Base-by-base conservation (phyloP, 2,329 filamentous ascomycete genomes). In the Aspergillaceae sp. region DNA sequence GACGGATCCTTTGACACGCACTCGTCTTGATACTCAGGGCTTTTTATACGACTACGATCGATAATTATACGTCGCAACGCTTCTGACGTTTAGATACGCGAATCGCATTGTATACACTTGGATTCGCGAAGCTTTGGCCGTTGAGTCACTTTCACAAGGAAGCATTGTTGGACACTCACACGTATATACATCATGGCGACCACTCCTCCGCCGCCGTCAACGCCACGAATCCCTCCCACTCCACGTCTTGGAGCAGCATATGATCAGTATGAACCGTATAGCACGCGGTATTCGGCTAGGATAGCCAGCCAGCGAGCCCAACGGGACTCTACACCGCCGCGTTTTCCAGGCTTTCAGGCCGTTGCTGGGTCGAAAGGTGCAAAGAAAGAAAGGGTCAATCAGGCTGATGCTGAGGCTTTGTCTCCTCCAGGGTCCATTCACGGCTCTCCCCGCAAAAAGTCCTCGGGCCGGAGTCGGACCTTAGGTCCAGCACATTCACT, bases 161-260 rank as follows among this genome's bases (percentile, higher is more conserved):
- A 19, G 27, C 9, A 42, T 29, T 3, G 11, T 33, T 42, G 40
- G 40, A 42, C 9, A 29, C n/a, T n/a, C 34, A 43, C 32, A 9
- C n/a, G 11, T 32, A 30, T 37, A 33, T 43, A 27, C 29, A 46
- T n/a, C 43, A 73, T 72, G 69, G 65, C 69, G 44, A 65, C 69
- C 34, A 73, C 71, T 55, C 71, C 71, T 46, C 71, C 71, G n/a
- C 61, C 65, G 33, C 62, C 63, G 34, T 61, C 63, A 32, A 55
- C 52, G 28, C 52, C 69, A 45, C 58, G 65, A n/a, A 66, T 66
- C 41, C 72, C 72, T 40, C 59, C 62, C 37, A 70, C 71, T 48
- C 72, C 72, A 42, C 66, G 64, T 46, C 68, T 73, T 62, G 72
- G 72, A 40, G 56, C 69, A 47, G 63, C 61, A 47, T 70, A 73